phyloP scores from a whole-genome alignment of 202 grass and related monocot genomes.

The Dendrocalamus latiflorus region DNA sequence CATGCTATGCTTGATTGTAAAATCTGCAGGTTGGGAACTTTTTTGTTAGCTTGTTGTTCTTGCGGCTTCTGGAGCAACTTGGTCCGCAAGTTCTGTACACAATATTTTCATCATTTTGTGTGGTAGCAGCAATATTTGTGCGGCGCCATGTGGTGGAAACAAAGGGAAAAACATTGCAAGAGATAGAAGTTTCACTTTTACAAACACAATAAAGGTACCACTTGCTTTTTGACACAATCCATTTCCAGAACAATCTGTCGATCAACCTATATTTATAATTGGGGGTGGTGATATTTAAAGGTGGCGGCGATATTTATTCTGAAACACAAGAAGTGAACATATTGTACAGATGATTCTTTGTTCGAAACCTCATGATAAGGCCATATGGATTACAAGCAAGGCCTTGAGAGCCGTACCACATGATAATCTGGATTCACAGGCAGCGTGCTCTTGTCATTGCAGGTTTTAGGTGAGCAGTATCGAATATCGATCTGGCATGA shows the following conservation, averaged over 20 bases:
- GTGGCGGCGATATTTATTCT: not conserved
- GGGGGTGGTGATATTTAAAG: not conserved
- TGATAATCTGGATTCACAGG: not conserved
- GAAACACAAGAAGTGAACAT: constrained; percentile 13
- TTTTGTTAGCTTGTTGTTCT: constrained; percentile 88
- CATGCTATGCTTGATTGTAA: constrained; percentile 12
- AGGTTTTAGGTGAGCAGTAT: not conserved
- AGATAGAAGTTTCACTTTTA: constrained; percentile 92
- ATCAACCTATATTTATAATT: not conserved
- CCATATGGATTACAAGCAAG: too few species aligned
- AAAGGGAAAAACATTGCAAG: constrained; percentile 95
- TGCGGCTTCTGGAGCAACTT: constrained; percentile 76
- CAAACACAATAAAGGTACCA: constrained; percentile 59
- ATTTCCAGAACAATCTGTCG: not conserved
- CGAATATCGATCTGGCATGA: not conserved
- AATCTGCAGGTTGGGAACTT: constrained; percentile 75
- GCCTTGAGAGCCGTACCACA: not conserved
- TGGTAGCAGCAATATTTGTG: constrained; percentile 90
- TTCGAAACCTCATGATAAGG: not conserved
- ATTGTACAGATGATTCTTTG: not conserved
- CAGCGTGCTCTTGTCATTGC: not conserved
- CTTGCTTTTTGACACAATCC: not conserved
- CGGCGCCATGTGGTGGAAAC: constrained; percentile 80
- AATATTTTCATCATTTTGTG: constrained; percentile 79
- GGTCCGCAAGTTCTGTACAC: constrained; percentile 83